These are phyloP conservation scores for Gyromitra esculenta DNA, from an alignment of 2,329 filamentous ascomycete species.

Conservation along the genomic window DNA sequence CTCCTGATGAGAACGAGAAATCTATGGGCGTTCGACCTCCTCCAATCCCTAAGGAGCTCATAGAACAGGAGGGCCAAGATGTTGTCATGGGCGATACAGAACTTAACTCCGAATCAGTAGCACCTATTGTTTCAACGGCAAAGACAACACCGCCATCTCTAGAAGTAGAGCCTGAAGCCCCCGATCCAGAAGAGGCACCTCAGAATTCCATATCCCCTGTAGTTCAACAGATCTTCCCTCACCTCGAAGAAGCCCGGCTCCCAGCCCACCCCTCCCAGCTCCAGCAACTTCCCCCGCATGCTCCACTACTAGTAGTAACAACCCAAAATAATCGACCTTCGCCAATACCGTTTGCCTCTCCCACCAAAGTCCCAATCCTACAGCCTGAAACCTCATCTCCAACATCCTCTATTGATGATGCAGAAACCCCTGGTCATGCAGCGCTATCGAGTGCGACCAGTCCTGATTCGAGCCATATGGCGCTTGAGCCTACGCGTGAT, in stretches of 20 bases:
- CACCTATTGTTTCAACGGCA: neutral
- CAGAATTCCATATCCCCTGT: neutral
- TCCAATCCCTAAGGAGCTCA: conserved; percentile 38
- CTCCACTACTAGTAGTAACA: conserved; percentile 50
- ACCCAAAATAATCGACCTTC: conserved; percentile 37
- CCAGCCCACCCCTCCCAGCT: conserved; percentile 27
- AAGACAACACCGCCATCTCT: conserved; percentile 1
- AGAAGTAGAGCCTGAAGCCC: conserved; percentile 34
- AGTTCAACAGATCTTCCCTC: conserved; percentile 19
- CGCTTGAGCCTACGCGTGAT: conserved; percentile 31
- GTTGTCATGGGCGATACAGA: conserved; percentile 25
- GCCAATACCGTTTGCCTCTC: conserved; percentile 3
- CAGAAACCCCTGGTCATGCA: conserved; percentile 48
- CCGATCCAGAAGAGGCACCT: conserved; percentile 38
- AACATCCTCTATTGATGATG: conserved; percentile 52
- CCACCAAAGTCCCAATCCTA: neutral
- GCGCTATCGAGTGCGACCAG: conserved; percentile 55
- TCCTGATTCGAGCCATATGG: conserved; percentile 52
- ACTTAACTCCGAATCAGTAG: conserved; percentile 14
- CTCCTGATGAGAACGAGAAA: conserved; percentile 43
- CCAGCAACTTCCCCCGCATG: conserved; percentile 39
- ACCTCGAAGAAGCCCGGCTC: conserved; percentile 35
- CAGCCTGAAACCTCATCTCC: conserved; percentile 52
- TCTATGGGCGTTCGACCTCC: conserved; percentile 42
- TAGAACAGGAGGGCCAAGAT: conserved; percentile 18